Conservation (phyloP, 1,284 basidiomycete genomes). For the Xanthoconium separans region DNA sequence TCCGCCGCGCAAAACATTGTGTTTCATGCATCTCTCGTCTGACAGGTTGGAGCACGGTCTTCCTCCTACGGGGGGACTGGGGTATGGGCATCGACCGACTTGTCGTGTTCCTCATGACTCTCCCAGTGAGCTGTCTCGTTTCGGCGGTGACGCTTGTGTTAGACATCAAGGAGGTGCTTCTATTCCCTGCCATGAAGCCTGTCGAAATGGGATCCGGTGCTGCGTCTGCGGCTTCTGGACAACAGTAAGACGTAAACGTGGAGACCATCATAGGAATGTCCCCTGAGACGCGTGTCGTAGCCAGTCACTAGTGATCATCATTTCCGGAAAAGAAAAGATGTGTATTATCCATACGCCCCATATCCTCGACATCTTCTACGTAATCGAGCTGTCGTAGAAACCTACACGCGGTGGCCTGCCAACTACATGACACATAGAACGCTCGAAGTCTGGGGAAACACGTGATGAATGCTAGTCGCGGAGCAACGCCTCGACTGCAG, state of each 20-base stretch:
- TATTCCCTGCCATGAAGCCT: slow-evolving; percentile 93
- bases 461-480: not conserved
- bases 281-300: not conserved
- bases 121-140: slow-evolving; percentile 60
- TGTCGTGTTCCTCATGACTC: slow-evolving; percentile 95
- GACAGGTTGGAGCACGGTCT: slow-evolving; percentile 92
- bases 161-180: slow-evolving; percentile 89
- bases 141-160: slow-evolving; percentile 10
- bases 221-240: slow-evolving; percentile 13
- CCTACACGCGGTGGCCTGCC: not conserved
- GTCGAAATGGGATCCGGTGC: slow-evolving; percentile 42
- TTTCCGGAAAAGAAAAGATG: not conserved
- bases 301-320: not conserved
- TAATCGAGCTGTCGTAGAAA: not conserved
- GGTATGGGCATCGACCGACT: slow-evolving; percentile 92
- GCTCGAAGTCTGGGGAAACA: too few species aligned
- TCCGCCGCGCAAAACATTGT: not conserved
- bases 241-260: slow-evolving; percentile 1
- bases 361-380: not conserved
- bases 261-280: not conserved
- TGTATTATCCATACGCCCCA: not conserved
- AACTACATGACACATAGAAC: not conserved
- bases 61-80: slow-evolving; percentile 96
- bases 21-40: not conserved
- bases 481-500: slow-evolving; percentile 11